Conservation (phyloP, 2,329 filamentous ascomycete species). For the Rutstroemia sp. region DNA sequence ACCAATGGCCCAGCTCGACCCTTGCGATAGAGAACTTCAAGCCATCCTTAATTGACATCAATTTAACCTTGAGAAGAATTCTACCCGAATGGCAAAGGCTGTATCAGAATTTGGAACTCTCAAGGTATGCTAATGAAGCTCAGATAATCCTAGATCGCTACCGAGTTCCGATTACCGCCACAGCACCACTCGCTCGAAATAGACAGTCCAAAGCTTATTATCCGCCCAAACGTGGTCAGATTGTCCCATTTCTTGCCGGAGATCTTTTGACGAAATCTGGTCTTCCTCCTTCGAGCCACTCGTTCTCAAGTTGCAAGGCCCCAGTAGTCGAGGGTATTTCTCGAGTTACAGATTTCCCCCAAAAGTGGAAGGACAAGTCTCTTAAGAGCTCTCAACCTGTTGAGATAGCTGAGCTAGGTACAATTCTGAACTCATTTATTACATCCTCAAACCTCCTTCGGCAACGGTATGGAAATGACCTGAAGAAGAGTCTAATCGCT, state of each 20-base stretch:
- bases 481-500: no score
- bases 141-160: constrained; percentile 35
- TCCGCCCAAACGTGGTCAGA: not conserved
- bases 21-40: constrained; percentile 29
- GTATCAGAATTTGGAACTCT: constrained; percentile 41
- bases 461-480: no score
- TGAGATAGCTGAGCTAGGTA: no score
- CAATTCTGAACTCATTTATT: no score
- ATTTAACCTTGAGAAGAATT: constrained; percentile 34
- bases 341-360: no score
- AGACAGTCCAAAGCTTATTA: constrained; percentile 3
- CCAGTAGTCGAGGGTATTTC: no score
- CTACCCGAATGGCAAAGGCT: constrained; percentile 41
- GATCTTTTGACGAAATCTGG: no score
- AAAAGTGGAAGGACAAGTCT: no score
- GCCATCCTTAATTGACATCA: constrained; percentile 32
- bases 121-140: constrained; percentile 35
- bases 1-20: constrained; percentile 38
- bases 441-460: no score
- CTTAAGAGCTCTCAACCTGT: no score
- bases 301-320: no score
- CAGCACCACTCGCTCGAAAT: not conserved
- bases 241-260: not conserved
- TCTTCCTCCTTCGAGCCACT: no score
- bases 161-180: not conserved